These are phyloP conservation scores for Henckelia pumila DNA, from an alignment of 257 asterid species.

Conservation along the genomic window DNA sequence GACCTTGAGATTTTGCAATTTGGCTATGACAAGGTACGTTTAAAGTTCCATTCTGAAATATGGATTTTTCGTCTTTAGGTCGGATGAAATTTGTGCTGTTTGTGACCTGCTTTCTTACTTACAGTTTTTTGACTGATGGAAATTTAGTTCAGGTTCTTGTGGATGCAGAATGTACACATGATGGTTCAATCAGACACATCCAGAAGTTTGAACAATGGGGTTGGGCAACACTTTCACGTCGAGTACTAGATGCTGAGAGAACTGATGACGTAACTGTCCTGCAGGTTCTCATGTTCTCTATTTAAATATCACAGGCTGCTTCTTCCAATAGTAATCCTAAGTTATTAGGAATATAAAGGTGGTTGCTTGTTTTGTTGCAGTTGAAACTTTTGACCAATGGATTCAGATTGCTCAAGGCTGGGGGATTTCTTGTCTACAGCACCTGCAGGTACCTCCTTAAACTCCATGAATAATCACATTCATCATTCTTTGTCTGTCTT, in stretches of 20 bases:
- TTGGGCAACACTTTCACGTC: slow-evolving; percentile 87
- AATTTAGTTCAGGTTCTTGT: slow-evolving; percentile 68
- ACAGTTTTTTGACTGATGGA: slow-evolving; percentile 27
- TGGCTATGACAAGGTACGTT: slow-evolving; percentile 80
- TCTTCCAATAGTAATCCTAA: neutral
- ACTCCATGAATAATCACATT: slow-evolving; percentile 12
- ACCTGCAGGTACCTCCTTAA: slow-evolving; percentile 70
- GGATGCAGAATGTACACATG: slow-evolving; percentile 99
- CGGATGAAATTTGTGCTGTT: neutral
- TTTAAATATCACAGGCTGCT: neutral
- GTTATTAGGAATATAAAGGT: neutral
- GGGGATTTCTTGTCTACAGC: slow-evolving; percentile 91
- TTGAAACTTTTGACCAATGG: slow-evolving; percentile 78
- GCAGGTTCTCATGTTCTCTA: slow-evolving; percentile 48
- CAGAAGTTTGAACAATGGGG: slow-evolving; percentile 98
- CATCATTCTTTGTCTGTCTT: slow-evolving; percentile 5
- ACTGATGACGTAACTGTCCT: slow-evolving; percentile 67
- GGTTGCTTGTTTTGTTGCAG: slow-evolving; percentile 39
- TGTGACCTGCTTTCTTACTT: slow-evolving; percentile 12
- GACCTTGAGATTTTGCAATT: slow-evolving; percentile 38
- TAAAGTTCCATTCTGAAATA: neutral
- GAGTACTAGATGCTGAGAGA: slow-evolving; percentile 89
- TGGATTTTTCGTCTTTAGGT: slow-evolving; percentile 8
- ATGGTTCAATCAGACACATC: slow-evolving; percentile 84
- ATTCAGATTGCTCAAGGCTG: slow-evolving; percentile 73